Base-by-base conservation (phyloP, 352 stramenopile species). In the Phytopythium mirpurense region DNA sequence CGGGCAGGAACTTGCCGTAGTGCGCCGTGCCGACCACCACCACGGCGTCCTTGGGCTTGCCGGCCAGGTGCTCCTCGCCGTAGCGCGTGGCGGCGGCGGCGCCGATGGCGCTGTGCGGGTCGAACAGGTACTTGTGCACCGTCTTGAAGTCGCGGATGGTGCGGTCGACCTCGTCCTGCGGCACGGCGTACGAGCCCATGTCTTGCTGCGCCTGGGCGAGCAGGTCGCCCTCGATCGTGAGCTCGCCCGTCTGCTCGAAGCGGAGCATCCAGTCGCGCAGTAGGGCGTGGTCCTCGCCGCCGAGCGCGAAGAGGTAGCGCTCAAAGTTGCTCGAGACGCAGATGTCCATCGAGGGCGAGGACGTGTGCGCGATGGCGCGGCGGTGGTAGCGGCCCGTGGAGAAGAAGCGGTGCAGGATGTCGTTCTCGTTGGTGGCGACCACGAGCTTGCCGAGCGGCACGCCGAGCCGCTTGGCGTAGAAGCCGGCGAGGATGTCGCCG, bases 321-420 rank as follows among this genome's bases (percentile, higher is more conserved):
- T 99, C 97, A 74, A 99, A 99, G 81, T 99, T 99, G 60, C 90
- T 98, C 40, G 91, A 98, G 7, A 99, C 96, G 63, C 95, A 99
- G 62, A 99, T 99, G 68, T 99, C 97, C 96, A 99, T 99, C 3
- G 89, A 98, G 34, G 97, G 97, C 47, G 93, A 96, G 44, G 98
- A 95, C 42, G 95, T 98, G 65, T 97, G 80, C 42, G 90, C 69
- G 61, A 98, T 98, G 44, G 70, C 51, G 61, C 92, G 72, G 45
- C 95, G 83, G 54, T 98, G 91, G 74, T 99, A 99, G 66, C 98
- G 95, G 58, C 96, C 97, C 49, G 86, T 95, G 18, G 83, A 90
- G 68, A 99, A 99, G 73, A 99, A 99, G 47, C 93, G 85, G 71
- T 99, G 93, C 23, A 99, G 74, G 59, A 99, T 99, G 63, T 99